Conservation (phyloP, 352 stramenopile genomes). For the Phytophthora pisi region DNA sequence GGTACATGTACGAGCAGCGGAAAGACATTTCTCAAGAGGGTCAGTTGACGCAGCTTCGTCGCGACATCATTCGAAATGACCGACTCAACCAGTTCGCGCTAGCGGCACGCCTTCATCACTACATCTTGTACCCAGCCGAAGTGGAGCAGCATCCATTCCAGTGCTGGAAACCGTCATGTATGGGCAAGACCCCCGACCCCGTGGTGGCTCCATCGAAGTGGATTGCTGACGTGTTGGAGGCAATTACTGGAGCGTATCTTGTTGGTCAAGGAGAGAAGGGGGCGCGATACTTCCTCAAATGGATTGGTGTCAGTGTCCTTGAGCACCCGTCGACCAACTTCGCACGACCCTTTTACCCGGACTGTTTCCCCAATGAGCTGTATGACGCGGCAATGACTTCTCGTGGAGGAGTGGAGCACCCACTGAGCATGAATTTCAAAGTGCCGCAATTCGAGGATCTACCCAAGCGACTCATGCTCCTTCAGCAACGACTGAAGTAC, state of each 20-base stretch:
- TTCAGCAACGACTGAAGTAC: constrained; percentile 85
- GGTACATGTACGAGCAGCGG: constrained; percentile 82
- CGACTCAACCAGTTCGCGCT: constrained; percentile 79
- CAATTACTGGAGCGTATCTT: constrained; percentile 82
- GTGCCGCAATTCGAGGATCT: constrained; percentile 67
- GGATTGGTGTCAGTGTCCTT: constrained; percentile 73
- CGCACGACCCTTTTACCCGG: constrained; percentile 58
- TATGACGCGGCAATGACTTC: constrained; percentile 44
- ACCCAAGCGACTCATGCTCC: constrained; percentile 48
- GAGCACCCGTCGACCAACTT: constrained; percentile 49
- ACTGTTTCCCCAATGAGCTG: constrained; percentile 71
- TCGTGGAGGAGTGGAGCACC: constrained; percentile 24
- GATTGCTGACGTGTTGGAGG: constrained; percentile 86
- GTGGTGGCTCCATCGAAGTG: constrained; percentile 82
- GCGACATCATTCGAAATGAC: constrained; percentile 89
- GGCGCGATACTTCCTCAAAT: constrained; percentile 75
- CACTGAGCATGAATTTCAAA: constrained; percentile 56
- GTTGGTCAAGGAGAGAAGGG: constrained; percentile 74
- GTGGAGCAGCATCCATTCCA: constrained; percentile 86
- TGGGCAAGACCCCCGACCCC: constrained; percentile 77
- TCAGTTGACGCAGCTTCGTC: constrained; percentile 69
- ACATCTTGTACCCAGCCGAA: constrained; percentile 79
- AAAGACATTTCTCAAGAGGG: constrained; percentile 79
- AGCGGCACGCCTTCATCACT: constrained; percentile 62
- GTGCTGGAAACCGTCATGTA: constrained; percentile 89